A percentile compares a stretch with the other conserved stretches of the same genome.
phyloP scores from a whole-genome alignment of 2,329 filamentous ascomycete species.

The Paraphoma chrysanthemicola region DNA sequence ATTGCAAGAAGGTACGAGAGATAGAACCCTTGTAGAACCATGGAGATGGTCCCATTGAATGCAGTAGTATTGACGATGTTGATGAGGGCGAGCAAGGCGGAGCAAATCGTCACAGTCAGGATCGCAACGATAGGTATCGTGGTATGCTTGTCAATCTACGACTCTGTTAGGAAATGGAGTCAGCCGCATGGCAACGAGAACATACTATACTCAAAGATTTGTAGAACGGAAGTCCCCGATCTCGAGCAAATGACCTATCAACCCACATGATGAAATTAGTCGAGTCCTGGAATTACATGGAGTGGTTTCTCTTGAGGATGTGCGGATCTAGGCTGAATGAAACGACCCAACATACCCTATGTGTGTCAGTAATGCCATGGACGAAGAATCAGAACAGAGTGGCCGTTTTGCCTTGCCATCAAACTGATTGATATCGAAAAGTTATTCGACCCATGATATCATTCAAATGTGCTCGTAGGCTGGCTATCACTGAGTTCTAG shows the following conservation, averaged over 20 bases:
- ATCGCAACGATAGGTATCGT: constrained; percentile 57
- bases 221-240: constrained; percentile 51
- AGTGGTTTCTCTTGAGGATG: too few species aligned
- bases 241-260: constrained; percentile 50
- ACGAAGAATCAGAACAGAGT: too few species aligned
- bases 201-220: constrained; percentile 38
- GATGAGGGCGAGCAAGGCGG: constrained; percentile 57
- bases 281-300: too few species aligned
- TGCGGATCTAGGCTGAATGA: too few species aligned
- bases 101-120: constrained; percentile 53
- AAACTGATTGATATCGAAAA: too few species aligned
- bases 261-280: too few species aligned
- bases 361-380: too few species aligned
- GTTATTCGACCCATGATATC: too few species aligned
- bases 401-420: too few species aligned
- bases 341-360: too few species aligned
- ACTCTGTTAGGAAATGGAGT: constrained; percentile 8
- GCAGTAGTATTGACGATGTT: constrained; percentile 57
- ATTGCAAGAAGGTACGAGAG: constrained; percentile 45
- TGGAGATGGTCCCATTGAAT: constrained; percentile 45
- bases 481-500: too few species aligned
- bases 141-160: constrained; percentile 42
- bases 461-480: too few species aligned
- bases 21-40: constrained; percentile 46
- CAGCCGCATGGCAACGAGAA: not conserved